phyloP scores from a whole-genome alignment of 1,284 basidiomycete genomes.

The Marasmius sp. region DNA sequence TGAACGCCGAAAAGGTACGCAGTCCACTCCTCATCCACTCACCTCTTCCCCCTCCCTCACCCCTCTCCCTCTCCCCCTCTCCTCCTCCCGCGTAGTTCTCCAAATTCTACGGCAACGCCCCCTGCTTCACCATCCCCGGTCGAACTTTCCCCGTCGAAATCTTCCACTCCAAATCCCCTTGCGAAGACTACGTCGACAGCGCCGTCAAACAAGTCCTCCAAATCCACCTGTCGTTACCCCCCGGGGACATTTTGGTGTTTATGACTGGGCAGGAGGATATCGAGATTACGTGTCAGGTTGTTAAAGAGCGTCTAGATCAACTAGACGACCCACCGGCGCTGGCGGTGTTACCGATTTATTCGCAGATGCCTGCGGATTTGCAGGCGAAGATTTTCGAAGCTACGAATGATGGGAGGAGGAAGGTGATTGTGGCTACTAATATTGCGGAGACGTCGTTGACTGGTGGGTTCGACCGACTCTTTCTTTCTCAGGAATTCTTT shows the following conservation, averaged over 20 bases:
- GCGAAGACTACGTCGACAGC: slow-evolving; percentile 98
- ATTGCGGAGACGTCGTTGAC: slow-evolving; percentile 98
- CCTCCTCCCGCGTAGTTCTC: slow-evolving; percentile 78
- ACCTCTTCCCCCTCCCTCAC: no score
- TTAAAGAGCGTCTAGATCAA: slow-evolving; percentile 88
- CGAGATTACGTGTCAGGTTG: slow-evolving; percentile 89
- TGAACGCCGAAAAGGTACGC: slow-evolving; percentile 97
- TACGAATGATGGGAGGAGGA: slow-evolving; percentile 90
- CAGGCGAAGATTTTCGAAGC: slow-evolving; percentile 98
- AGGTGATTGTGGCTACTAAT: slow-evolving; percentile 98
- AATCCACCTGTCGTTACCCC: slow-evolving; percentile 93
- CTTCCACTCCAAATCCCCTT: slow-evolving; percentile 94
- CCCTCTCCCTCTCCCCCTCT: not conserved
- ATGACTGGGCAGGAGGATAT: slow-evolving; percentile 99
- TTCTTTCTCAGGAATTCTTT: no score
- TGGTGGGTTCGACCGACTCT: no score
- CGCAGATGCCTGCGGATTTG: slow-evolving; percentile 98
- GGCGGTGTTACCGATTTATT: slow-evolving; percentile 95
- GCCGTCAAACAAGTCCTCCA: slow-evolving; percentile 97
- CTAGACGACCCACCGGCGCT: slow-evolving; percentile 87
- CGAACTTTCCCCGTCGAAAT: slow-evolving; percentile 98
- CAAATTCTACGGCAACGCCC: slow-evolving; percentile 91
- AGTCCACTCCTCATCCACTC: no score
- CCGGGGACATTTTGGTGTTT: slow-evolving; percentile 96
- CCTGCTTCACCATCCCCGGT: slow-evolving; percentile 95